A percentile compares a stretch with the other conserved stretches of the same genome.
These are phyloP conservation scores for Yamagishiella unicocca DNA, from an alignment of 139 green algal genomes.

Conservation along the genomic window DNA sequence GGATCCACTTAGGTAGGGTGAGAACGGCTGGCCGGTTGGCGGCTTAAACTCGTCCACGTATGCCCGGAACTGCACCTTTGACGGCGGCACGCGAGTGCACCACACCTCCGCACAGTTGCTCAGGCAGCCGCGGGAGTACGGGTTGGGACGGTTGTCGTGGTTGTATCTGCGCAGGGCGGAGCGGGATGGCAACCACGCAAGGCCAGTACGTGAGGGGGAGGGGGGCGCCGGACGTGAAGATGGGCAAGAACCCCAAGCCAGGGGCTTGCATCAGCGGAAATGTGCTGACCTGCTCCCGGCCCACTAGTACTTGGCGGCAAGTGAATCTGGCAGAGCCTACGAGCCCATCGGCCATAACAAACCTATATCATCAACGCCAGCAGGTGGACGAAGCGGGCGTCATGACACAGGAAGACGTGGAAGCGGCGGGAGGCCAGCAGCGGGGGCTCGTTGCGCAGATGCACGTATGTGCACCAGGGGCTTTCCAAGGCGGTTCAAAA, in stretches of 20 bases:
- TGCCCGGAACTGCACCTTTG: conserved; percentile 37
- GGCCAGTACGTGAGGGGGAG: neutral
- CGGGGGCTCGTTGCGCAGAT: no score
- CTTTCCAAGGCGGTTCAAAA: no score
- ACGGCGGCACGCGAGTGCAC: conserved; percentile 49
- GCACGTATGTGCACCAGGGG: no score
- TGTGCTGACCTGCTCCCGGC: no score
- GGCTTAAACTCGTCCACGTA: conserved; percentile 39
- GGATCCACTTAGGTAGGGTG: conserved; percentile 25
- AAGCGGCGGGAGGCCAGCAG: no score
- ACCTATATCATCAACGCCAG: no score
- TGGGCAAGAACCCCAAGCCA: neutral
- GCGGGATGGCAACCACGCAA: neutral
- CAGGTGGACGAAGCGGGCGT: no score
- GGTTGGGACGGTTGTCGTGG: conserved; percentile 72
- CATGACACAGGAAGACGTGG: no score
- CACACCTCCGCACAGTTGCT: conserved; percentile 79
- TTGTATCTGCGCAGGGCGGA: conserved; percentile 43
- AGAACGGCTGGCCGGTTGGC: conserved; percentile 38
- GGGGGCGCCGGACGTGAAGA: neutral
- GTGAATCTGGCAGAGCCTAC: no score
- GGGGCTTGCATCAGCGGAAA: no score
- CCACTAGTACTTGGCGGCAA: no score
- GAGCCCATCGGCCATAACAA: no score
- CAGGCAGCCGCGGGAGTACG: conserved; percentile 72